Percentiles rank a stretch among this genome's conserved stretches.
phyloP scores from a whole-genome alignment of 2,329 filamentous ascomycete species.

The Tothia fuscella region DNA sequence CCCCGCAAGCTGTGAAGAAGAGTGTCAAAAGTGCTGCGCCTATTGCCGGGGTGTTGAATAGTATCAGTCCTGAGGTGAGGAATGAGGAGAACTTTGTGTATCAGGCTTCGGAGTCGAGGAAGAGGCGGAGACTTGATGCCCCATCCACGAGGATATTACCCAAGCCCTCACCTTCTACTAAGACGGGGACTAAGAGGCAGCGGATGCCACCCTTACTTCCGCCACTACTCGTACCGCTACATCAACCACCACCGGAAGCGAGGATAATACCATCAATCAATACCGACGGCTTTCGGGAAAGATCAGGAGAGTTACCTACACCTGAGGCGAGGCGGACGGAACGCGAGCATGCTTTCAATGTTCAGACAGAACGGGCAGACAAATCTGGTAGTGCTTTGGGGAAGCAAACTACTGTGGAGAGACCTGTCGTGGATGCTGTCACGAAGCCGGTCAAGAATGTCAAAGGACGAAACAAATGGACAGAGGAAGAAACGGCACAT shows the following conservation, averaged over 20 bases:
- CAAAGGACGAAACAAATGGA: slow-evolving; percentile 49
- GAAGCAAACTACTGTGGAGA: not conserved
- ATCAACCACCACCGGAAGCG: slow-evolving; percentile 51
- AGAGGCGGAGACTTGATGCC: slow-evolving; percentile 9
- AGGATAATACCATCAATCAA: slow-evolving; percentile 48
- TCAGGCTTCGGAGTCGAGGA: not conserved
- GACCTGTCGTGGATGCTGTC: not conserved
- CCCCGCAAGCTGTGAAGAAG: not conserved
- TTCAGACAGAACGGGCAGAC: not conserved
- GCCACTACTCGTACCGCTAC: slow-evolving; percentile 46
- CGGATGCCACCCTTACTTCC: slow-evolving; percentile 38
- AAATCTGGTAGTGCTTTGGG: slow-evolving; percentile 2
- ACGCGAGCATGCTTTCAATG: not conserved
- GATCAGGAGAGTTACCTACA: not conserved
- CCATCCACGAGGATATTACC: slow-evolving; percentile 6
- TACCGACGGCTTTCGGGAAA: slow-evolving; percentile 1
- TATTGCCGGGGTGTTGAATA: slow-evolving; percentile 11
- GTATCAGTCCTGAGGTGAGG: slow-evolving; percentile 2
- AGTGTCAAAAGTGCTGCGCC: slow-evolving; percentile 6
- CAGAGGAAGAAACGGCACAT: slow-evolving; percentile 47
- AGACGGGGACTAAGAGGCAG: slow-evolving; percentile 22
- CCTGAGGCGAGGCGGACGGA: not conserved
- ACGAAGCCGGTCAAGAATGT: slow-evolving; percentile 30
- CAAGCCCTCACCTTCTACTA: slow-evolving; percentile 24
- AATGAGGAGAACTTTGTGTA: not conserved